Evolutionary conservation across 768 basidiomycete genomes (phyloP), one percentile per base, ranked within the genome.

Genomic region (Mycena capillaripes): DNA sequence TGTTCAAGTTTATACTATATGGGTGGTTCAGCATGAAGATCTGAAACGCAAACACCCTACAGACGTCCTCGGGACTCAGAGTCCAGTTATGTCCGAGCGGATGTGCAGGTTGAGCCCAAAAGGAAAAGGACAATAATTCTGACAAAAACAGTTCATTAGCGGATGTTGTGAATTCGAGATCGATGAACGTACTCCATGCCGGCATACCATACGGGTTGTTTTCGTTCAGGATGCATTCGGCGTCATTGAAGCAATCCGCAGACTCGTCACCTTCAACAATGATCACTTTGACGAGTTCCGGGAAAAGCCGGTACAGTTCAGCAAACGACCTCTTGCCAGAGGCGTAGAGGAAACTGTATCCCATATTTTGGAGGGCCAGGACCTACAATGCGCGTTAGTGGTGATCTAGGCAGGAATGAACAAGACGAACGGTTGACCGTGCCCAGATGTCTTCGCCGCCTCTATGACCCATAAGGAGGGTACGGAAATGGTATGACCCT

Each of bases 371-470:
- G 71, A 70, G 79, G 77, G 68, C 77, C 73, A 40, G 70, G 72
- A 46, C 77, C 77, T 72, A 7, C 23, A 63, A 16, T 38, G 21
- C 21, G 10, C 44, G 44, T 8, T 17, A 46, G 16, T 46, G 7
- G 16, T n/a, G 44, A 17, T 7, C 44, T 11, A 46, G 21, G 44
- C 44, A 3, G 44, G 8, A 17, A 16, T 21, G 21, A n/a, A 56
- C 50, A 46, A 29, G n/a, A 74, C 74, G 38, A 30, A 82, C 81
- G 10, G 80, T 77, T 8, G 80, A 80, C 27, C 74, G 48, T 19
- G 60, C 79, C 81, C 82, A 82, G 12, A 82, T 79, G 32, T 78
- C 79, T 61, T 83, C 82, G 6, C 81, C 80, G 7, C 78, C 78
- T 27, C 76, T 66, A 70, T 78, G 72, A 19, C 77, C 73, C 40